These are phyloP conservation scores for Porodaedalea pini DNA, from an alignment of 1,284 basidiomycete genomes.

Conservation along the genomic window DNA sequence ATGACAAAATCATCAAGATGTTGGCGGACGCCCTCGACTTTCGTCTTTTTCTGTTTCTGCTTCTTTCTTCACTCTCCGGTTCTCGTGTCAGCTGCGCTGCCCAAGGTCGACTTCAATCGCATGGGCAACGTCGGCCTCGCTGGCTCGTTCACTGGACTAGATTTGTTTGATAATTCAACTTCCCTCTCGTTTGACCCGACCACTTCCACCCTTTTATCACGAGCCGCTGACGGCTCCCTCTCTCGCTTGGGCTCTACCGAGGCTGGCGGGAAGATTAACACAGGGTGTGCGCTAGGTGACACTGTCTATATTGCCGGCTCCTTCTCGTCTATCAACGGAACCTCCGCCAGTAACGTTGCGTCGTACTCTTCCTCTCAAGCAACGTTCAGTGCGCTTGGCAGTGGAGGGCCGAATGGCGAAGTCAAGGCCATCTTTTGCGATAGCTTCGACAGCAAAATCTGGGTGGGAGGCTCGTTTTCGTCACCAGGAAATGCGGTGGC, in stretches of 20 bases:
- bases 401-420: constrained; percentile 63
- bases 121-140: constrained; percentile 88
- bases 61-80: constrained; percentile 29
- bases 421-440: constrained; percentile 86
- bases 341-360: constrained; percentile 63
- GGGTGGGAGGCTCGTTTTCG: constrained; percentile 83
- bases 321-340: constrained; percentile 64
- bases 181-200: constrained; percentile 61
- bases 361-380: constrained; percentile 63
- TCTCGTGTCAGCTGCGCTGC: constrained; percentile 56
- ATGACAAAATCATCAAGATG: constrained; percentile 22
- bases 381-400: constrained; percentile 58
- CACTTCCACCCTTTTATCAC: constrained; percentile 66
- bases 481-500: constrained; percentile 73
- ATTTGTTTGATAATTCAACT: constrained; percentile 61
- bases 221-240: constrained; percentile 59
- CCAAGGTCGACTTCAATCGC: constrained; percentile 83
- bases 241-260: constrained; percentile 66
- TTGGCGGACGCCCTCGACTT: constrained; percentile 20
- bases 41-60: constrained; percentile 21
- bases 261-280: constrained; percentile 59
- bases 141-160: constrained; percentile 83
- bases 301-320: constrained; percentile 73
- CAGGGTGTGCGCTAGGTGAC: constrained; percentile 61
- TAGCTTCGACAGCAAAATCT: constrained; percentile 62